phyloP scores from a whole-genome alignment of 2,329 filamentous ascomycete species.

The Alternaria angustiovoidea region DNA sequence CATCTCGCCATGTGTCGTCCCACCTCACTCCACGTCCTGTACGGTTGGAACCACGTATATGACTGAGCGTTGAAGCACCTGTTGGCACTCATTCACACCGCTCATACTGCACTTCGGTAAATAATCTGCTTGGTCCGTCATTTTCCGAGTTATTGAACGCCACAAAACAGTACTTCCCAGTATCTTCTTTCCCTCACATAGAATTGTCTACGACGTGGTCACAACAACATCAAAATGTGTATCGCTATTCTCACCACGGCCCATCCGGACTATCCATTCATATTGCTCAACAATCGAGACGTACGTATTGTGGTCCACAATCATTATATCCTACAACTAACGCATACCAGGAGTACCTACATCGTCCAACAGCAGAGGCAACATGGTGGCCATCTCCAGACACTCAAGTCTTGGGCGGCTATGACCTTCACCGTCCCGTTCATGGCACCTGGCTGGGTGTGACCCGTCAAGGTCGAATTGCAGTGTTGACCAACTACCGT shows the following conservation, averaged over 20 bases:
- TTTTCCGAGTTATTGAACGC: conserved; percentile 20
- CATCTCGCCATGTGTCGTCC: conserved; percentile 32
- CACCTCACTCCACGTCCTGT: conserved; percentile 40
- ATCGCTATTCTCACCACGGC: conserved; percentile 59
- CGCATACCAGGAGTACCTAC: conserved; percentile 64
- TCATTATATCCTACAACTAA: conserved; percentile 10
- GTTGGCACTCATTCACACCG: conserved; percentile 40
- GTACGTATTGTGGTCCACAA: conserved; percentile 30
- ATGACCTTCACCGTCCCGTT: conserved; percentile 66
- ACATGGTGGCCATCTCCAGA: conserved; percentile 67
- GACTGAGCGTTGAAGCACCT: conserved; percentile 25
- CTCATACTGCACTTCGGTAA: conserved; percentile 24
- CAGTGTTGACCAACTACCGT: conserved; percentile 71
- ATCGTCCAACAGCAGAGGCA: conserved; percentile 66
- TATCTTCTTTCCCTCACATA: neutral
- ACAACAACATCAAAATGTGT: conserved; percentile 48
- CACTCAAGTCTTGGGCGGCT: conserved; percentile 65
- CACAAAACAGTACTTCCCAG: conserved; percentile 1
- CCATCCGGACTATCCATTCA: conserved; percentile 59
- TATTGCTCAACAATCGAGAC: conserved; percentile 62
- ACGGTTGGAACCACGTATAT: conserved; percentile 43
- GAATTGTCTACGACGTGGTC: neutral
- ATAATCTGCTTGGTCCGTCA: conserved; percentile 15
- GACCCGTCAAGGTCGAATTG: conserved; percentile 67
- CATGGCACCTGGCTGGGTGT: conserved; percentile 72